Evolutionary conservation across 2,329 filamentous ascomycete genomes (phyloP), one percentile per base, ranked within the genome.

Genomic region (Atkinsonella hypoxylon): DNA sequence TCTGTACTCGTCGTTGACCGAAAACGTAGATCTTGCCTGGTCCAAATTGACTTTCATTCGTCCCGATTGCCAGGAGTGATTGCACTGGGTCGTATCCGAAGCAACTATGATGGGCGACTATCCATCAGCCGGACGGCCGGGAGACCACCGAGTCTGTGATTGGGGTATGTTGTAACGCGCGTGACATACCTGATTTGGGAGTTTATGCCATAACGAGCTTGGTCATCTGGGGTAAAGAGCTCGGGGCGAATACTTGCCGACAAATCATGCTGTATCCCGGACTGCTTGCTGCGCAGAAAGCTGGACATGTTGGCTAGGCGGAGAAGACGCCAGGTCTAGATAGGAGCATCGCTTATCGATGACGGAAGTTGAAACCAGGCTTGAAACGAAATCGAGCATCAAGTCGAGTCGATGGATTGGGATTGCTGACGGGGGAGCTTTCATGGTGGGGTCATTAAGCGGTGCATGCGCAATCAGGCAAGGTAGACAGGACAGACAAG

Each of bases 61-160:
- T 98, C 53, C 89, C 93, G 55, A 97, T 81, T 41, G 93, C 93
- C 48, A 98, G 77, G 51, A 98, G 81, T 30, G 90, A 95, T 65
- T 98, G 93, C 12, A 96, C 78, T 1, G 93, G 90, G 58, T 97
- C 90, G 71, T 95, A 97, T 54, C 89, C 86, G 56, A 97, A 72
- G 56, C 85, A 86, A 60, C 87, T 78, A 22, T 39, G 26, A 8
- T 8, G 7, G 1, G 26, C 26, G 26, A 26, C 26, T 26, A 26
- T 26, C 26, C 26, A 26, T 26, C 26, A 26, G 26, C 26, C 26
- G 26, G 26, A 5, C 26, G 26, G 8, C 2, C 26, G 6, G 11
- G 18, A 17, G 49, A 50, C 26, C 8, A 44, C 43, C 11, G 36
- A 41, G 48, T 54, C 49, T 9, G n/a, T n/a, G n/a, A n/a, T n/a